Evolutionary conservation across 345 rosid genomes (phyloP).

Genomic region (Melaleuca alternifolia): DNA sequence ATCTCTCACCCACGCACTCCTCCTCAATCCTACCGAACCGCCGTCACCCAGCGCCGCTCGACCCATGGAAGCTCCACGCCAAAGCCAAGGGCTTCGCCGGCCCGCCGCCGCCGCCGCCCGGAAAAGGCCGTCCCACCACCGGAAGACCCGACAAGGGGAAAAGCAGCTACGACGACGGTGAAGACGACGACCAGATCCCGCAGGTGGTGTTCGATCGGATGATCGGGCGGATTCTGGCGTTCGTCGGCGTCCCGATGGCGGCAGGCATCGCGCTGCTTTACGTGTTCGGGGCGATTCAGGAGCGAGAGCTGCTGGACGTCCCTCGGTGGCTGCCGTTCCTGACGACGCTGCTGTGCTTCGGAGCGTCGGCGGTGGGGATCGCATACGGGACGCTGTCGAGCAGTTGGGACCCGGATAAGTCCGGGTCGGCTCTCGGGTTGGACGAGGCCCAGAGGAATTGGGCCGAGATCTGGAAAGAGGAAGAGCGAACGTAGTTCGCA

Average conservation of each 20-base stretch:
- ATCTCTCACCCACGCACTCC: not conserved
- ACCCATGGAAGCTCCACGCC: not conserved
- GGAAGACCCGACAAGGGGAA: not conserved
- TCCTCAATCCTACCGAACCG: not conserved
- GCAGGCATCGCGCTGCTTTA: conserved; percentile 5
- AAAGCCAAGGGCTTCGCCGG: conserved; percentile 9
- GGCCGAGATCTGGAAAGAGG: conserved; percentile 81
- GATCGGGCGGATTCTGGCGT: conserved; percentile 2
- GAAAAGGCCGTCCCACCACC: not conserved
- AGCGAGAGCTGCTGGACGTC: conserved; percentile 38
- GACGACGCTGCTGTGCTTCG: conserved; percentile 47
- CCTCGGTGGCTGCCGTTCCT: conserved; percentile 54
- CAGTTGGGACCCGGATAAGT: conserved; percentile 51
- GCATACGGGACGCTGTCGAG: conserved; percentile 77
- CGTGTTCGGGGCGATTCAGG: conserved; percentile 10
- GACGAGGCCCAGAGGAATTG: conserved; percentile 59
- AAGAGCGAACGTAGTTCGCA: conserved; percentile 1
- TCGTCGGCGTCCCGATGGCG: conserved; percentile 11
- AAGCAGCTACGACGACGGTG: not conserved
- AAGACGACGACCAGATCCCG: conserved; percentile 5
- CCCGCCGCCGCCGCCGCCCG: not conserved
- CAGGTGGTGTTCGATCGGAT: conserved; percentile 8
- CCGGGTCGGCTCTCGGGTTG: conserved; percentile 56
- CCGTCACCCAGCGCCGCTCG: not conserved
- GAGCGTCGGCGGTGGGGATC: conserved; percentile 54